Conservation (phyloP, 2,329 filamentous ascomycete genomes). For the Venturiaceae sp. region DNA sequence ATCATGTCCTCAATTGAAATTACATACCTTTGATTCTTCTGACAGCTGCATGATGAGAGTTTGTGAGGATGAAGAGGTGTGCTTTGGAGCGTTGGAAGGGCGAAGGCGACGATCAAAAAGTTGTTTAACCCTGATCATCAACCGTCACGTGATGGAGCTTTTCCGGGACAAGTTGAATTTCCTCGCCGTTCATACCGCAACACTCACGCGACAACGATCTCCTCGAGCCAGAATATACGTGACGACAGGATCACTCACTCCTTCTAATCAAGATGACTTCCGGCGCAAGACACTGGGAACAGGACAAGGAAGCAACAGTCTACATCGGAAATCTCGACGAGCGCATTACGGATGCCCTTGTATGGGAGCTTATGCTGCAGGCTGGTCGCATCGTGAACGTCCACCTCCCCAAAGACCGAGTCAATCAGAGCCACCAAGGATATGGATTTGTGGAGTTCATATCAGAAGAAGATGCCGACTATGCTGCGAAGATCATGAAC, state of each 20-base stretch:
- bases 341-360: slow-evolving; percentile 77
- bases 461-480: slow-evolving; percentile 90
- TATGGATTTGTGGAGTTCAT: slow-evolving; percentile 99
- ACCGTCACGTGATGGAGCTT: too few relatives aligned
- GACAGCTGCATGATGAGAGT: slow-evolving; percentile 47
- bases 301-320: slow-evolving; percentile 96
- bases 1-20: not conserved
- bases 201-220: too few relatives aligned
- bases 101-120: not conserved
- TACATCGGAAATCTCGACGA: slow-evolving; percentile 99
- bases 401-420: slow-evolving; percentile 94
- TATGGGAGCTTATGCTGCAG: slow-evolving; percentile 98
- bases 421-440: slow-evolving; percentile 92
- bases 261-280: slow-evolving; percentile 42
- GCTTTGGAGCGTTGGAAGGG: too few relatives aligned
- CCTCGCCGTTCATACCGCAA: too few relatives aligned
- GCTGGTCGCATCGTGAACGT: slow-evolving; percentile 96
- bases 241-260: not conserved
- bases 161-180: too few relatives aligned
- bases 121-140: too few relatives aligned
- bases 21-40: slow-evolving; percentile 85
- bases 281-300: slow-evolving; percentile 77
- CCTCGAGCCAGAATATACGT: not conserved
- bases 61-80: not conserved
- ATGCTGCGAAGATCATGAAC: slow-evolving; percentile 94